Base-by-base conservation (phyloP, 2,329 filamentous ascomycete species). In the Colletotrichum falcatum region DNA sequence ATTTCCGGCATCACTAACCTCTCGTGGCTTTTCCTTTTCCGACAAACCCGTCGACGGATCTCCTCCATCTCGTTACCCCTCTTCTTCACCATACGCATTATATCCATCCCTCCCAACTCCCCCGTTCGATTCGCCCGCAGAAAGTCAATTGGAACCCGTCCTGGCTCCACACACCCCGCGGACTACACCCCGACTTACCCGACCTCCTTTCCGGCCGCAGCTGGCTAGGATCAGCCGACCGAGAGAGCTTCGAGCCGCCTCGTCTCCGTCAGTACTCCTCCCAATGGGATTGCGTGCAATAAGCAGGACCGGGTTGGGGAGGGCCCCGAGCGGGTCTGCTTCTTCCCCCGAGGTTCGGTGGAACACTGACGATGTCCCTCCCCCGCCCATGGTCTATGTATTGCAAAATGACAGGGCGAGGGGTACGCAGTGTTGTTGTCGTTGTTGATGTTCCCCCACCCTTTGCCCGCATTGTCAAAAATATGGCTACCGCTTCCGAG, bases 321-420 rank as follows among this genome's bases (percentile, higher is more conserved):
- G 53, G 23, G n/a, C 54, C 61, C 55, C 62, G 66, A 70, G 56
- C 62, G 66, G 66, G 61, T 61, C 66, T 66, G 28, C n/a, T 20
- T 46, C 46, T 49, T 48, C 23, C 28, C 61, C 61, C 55, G 48
- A 39, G 48, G 28, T 35, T 54, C 28, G 55, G 64, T 66, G 64
- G 64, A 61, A 46, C 28, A 9, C 28, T 28, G 16, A 16, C 16
- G 51, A 46, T 46, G 39, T 28, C 16, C 20, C 30, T 18, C 30
- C 18, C 49, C 49, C 28, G 20, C 55, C 61, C 61, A 30, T 30
- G n/a, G 30, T 28, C 46, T 39, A 33, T 18, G 49, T 53, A 53
- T 28, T 33, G 49, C 18, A 33, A n/a, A n/a, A 33, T n/a, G 3
- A 35, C 28, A n/a, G 6, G 12, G 46, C 39, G 48, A 39, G 23